Evolutionary conservation across 495 filamentous ascomycete genomes (phyloP), one percentile per base, ranked within the genome.

Genomic region (Podospora bellae-mahoneyi): DNA sequence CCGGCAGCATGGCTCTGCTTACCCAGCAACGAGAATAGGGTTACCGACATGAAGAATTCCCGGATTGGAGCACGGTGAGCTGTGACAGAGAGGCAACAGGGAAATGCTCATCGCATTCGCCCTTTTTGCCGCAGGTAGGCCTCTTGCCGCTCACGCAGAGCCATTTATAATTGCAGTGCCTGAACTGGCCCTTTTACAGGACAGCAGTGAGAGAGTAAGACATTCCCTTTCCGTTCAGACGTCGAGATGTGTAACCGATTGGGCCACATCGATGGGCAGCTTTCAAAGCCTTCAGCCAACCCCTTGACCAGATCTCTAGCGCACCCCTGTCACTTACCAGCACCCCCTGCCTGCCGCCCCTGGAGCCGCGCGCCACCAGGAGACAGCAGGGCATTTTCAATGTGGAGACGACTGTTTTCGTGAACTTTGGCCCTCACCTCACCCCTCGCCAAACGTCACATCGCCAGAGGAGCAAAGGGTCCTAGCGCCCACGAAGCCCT

Each of bases 161-260:
- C 30, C 61, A 64, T 34, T 23, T 23, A 53, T 34, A 58, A 58
- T 58, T 26, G 18, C n/a, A 58, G 55, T 58, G 23, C 55, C 26
- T 19, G 23, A 26, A 54, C n/a, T 23, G 13, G 26, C 39, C 55
- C n/a, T 20, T 60, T 23, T 27, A 28, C 30, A 66, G 30, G 39
- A 48, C 39, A 55, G 27, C 19, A 57, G n/a, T 39, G 26, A 6
- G 26, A 57, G 48, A 44, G n/a, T 18, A 58, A 67, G 58, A 61
- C 58, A 56, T 48, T 66, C 26, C 4, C 19, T 62, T 23, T 56
- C 53, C 32, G 58, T 64, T 73, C 60, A 19, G 63, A 53, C 19
- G 63, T 60, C 27, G 54, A 69, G 13, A 53, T 48, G 44, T 58
- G 66, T 60, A 73, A 75, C 68, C 69, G 74, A 76, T 76, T 76